Conservation (phyloP, 2,329 filamentous ascomycete genomes). For the Cytospora chrysosperma region DNA sequence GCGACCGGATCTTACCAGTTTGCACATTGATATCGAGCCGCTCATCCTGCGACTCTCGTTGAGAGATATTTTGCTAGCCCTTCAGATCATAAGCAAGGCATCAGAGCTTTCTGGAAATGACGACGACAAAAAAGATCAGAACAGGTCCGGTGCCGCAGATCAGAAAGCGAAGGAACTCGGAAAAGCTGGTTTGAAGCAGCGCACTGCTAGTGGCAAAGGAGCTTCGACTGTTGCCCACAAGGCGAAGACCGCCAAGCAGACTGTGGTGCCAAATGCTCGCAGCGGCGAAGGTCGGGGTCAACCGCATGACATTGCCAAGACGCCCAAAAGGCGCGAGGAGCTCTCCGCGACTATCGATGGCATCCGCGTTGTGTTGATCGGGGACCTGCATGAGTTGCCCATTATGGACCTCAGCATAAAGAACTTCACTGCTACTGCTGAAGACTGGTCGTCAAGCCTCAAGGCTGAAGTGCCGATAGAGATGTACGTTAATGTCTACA, state of each 20-base stretch:
- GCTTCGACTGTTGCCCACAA: slow-evolving; percentile 49
- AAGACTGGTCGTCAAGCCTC: slow-evolving; percentile 87
- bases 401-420: slow-evolving; percentile 93
- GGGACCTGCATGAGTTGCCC: slow-evolving; percentile 91
- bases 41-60: slow-evolving; percentile 87
- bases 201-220: slow-evolving; percentile 56
- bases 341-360: slow-evolving; percentile 85
- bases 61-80: slow-evolving; percentile 88
- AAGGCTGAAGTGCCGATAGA: slow-evolving; percentile 88
- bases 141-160: slow-evolving; percentile 44
- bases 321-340: slow-evolving; percentile 60
- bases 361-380: slow-evolving; percentile 88
- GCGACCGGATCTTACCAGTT: slow-evolving; percentile 64
- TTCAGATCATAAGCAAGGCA: slow-evolving; percentile 89
- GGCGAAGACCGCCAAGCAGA: slow-evolving; percentile 38
- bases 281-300: slow-evolving; percentile 22
- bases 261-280: slow-evolving; percentile 18
- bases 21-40: slow-evolving; percentile 86
- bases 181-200: slow-evolving; percentile 50
- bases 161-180: slow-evolving; percentile 57
- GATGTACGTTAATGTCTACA: slow-evolving; percentile 95
- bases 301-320: slow-evolving; percentile 35
- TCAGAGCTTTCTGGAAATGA: slow-evolving; percentile 74
- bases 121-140: slow-evolving; percentile 45
- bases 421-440: slow-evolving; percentile 78